phyloP scores from a whole-genome alignment of 306 rosid genomes.

The Mucuna pruriens region DNA sequence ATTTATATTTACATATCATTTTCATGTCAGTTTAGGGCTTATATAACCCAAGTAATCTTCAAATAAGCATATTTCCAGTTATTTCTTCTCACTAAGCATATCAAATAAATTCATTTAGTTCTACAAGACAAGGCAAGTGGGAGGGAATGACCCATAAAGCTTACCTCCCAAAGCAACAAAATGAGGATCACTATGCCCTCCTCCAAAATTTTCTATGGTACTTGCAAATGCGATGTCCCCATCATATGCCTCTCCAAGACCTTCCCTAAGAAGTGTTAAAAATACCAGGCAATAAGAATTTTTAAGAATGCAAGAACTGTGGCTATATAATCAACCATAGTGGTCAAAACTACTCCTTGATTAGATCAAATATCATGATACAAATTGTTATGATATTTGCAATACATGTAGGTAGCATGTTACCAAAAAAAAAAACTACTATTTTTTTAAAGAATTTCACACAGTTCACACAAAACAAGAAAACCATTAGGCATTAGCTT shows the following conservation, averaged over 20 bases:
- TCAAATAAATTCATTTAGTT: conserved; percentile 1
- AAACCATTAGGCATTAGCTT: neutral
- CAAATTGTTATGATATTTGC: conserved; percentile 2
- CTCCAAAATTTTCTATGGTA: conserved; percentile 89
- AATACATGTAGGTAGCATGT: neutral
- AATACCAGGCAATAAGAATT: conserved; percentile 7
- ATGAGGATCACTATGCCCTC: conserved; percentile 91
- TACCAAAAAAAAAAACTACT: neutral
- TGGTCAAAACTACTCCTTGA: conserved; percentile 4
- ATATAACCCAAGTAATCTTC: conserved; percentile 28
- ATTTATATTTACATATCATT: no score
- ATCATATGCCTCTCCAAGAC: conserved; percentile 89
- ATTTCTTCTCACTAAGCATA: conserved; percentile 32
- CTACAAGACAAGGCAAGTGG: conserved; percentile 4
- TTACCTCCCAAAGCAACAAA: conserved; percentile 95
- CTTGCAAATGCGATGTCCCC: conserved; percentile 89
- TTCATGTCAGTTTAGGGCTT: conserved; percentile 24
- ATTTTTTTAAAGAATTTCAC: neutral
- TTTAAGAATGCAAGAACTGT: conserved; percentile 18
- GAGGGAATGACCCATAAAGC: conserved; percentile 6
- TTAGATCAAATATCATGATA: conserved; percentile 28
- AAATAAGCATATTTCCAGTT: conserved; percentile 24
- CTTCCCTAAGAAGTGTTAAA: conserved; percentile 67
- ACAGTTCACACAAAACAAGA: neutral
- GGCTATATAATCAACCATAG: neutral